Evolutionary conservation across 768 basidiomycete genomes (phyloP).

Genomic region (Pisolithus tinctorius): DNA sequence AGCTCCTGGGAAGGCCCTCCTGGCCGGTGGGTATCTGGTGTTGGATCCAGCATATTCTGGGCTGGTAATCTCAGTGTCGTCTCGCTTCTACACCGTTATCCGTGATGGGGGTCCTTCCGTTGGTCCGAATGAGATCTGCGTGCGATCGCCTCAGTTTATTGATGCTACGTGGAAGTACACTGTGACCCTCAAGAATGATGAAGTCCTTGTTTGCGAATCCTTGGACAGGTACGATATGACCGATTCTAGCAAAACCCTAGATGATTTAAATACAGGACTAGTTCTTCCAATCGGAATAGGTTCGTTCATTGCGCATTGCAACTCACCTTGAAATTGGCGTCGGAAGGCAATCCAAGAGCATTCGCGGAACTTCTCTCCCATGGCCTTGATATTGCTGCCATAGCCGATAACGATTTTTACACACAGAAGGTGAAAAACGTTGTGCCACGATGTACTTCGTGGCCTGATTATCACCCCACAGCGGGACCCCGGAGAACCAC

Average conservation of each 20-base stretch:
- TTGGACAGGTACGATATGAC: slow-evolving; percentile 15
- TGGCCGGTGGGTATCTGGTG: slow-evolving; percentile 96
- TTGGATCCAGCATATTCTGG: slow-evolving; percentile 84
- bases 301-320: slow-evolving; percentile 90
- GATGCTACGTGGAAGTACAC: slow-evolving; percentile 71
- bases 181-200: slow-evolving; percentile 34
- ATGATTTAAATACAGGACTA: neutral
- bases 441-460: neutral
- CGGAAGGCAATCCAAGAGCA: slow-evolving; percentile 46
- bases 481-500: slow-evolving; percentile 59
- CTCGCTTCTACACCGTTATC: slow-evolving; percentile 86
- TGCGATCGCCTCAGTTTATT: slow-evolving; percentile 89
- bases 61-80: slow-evolving; percentile 85
- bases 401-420: slow-evolving; percentile 97
- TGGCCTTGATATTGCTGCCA: slow-evolving; percentile 73
- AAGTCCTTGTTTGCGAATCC: slow-evolving; percentile 16
- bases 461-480: slow-evolving; percentile 23
- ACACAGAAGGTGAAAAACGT: slow-evolving; percentile 67
- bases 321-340: slow-evolving; percentile 61
- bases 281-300: slow-evolving; percentile 60
- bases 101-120: slow-evolving; percentile 24
- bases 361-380: slow-evolving; percentile 37
- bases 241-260: neutral
- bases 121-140: slow-evolving; percentile 45
- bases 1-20: slow-evolving; percentile 89